Conservation (phyloP, 1,139 yeast genomes). For the Arxiozyma bovina region DNA sequence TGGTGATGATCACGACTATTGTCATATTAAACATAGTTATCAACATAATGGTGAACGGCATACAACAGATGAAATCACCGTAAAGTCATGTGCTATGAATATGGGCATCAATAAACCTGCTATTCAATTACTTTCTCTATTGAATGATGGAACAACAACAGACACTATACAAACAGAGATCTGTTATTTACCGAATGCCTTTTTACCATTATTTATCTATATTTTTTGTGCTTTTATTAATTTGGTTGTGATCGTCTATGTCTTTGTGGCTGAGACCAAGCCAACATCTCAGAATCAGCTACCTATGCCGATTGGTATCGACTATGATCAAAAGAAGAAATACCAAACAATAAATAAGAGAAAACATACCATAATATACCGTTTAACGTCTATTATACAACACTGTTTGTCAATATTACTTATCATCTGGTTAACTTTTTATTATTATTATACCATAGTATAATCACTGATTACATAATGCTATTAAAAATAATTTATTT, state of each 20-base stretch:
- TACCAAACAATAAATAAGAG: not conserved
- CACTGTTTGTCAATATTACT: not conserved
- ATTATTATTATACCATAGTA: not conserved
- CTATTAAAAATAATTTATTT: not conserved
- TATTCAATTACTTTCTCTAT: slow-evolving; percentile 65
- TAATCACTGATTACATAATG: not conserved
- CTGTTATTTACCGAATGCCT: slow-evolving; percentile 71
- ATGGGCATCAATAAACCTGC: slow-evolving; percentile 84
- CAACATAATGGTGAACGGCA: slow-evolving; percentile 28
- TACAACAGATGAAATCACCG: slow-evolving; percentile 66
- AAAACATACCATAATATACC: not conserved
- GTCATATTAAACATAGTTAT: slow-evolving; percentile 61
- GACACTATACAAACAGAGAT: slow-evolving; percentile 22
- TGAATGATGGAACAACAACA: slow-evolving; percentile 37
- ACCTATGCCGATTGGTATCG: slow-evolving; percentile 2
- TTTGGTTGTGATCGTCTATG: not conserved
- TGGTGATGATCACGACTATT: slow-evolving; percentile 96
- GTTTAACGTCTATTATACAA: not conserved
- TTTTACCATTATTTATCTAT: slow-evolving; percentile 41
- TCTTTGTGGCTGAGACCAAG: not conserved
- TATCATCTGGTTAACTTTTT: not conserved
- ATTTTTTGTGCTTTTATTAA: slow-evolving; percentile 7
- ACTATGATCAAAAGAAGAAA: not conserved
- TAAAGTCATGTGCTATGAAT: slow-evolving; percentile 86
- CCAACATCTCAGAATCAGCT: not conserved